A percentile compares a stretch with the other conserved stretches of the same genome.
phyloP scores from a whole-genome alignment of 2,329 filamentous ascomycete genomes.

The Aspergillus hortae region DNA sequence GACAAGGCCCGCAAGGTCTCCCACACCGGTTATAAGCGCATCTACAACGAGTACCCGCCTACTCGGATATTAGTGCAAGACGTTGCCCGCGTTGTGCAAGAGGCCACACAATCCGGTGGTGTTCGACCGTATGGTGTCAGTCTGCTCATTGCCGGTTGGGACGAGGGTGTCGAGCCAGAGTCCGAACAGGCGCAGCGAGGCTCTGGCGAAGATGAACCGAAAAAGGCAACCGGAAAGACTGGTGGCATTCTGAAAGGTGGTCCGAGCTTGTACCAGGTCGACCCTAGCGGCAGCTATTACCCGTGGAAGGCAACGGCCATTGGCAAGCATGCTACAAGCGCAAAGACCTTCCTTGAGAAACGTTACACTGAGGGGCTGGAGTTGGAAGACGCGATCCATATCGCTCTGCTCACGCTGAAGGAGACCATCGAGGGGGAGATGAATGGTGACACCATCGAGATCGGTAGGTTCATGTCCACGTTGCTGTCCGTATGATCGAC shows the following conservation, averaged over 20 bases:
- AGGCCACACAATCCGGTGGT: constrained; percentile 96
- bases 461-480: constrained; percentile 59
- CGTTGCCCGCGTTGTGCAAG: constrained; percentile 95
- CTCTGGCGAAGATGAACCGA: constrained; percentile 57
- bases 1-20: constrained; percentile 98
- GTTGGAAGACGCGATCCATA: constrained; percentile 97
- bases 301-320: constrained; percentile 99
- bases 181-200: constrained; percentile 59
- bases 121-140: constrained; percentile 96
- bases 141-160: constrained; percentile 93
- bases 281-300: constrained; percentile 98
- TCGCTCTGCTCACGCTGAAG: constrained; percentile 93
- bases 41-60: constrained; percentile 99
- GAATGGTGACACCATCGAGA: constrained; percentile 98
- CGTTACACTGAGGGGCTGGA: constrained; percentile 95
- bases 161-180: constrained; percentile 91
- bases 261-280: constrained; percentile 96
- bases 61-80: constrained; percentile 99
- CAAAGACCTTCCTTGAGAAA: constrained; percentile 99
- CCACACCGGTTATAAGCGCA: constrained; percentile 97
- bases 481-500: neutral
- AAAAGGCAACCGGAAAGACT: constrained; percentile 79
- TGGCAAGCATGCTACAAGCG: constrained; percentile 95
- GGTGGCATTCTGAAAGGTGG: constrained; percentile 94
- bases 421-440: constrained; percentile 99